These are phyloP conservation scores for Hypholoma sublateritium DNA, from an alignment of 768 basidiomycete genomes.

Conservation along the genomic window DNA sequence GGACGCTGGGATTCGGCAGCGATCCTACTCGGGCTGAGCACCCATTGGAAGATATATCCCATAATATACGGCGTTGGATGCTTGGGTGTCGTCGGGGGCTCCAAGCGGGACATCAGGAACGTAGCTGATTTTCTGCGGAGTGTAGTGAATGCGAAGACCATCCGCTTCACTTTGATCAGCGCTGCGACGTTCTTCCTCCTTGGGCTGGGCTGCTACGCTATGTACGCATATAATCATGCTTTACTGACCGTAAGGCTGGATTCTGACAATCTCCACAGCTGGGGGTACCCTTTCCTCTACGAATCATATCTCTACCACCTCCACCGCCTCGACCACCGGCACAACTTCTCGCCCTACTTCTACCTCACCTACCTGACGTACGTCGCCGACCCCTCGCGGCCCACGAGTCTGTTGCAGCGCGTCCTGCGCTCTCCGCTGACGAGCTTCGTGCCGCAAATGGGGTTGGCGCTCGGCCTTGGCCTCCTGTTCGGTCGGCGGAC, in stretches of 20 bases:
- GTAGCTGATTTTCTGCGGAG: slow-evolving; percentile 33
- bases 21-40: slow-evolving; percentile 72
- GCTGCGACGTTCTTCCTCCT: slow-evolving; percentile 66
- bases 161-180: slow-evolving; percentile 71
- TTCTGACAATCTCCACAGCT: slow-evolving; percentile 46
- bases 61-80: slow-evolving; percentile 86
- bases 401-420: slow-evolving; percentile 34
- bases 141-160: slow-evolving; percentile 47
- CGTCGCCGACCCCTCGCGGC: slow-evolving; percentile 16
- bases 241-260: background rate
- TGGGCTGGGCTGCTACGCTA: slow-evolving; percentile 63
- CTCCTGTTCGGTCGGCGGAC: slow-evolving; percentile 62
- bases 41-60: slow-evolving; percentile 98
- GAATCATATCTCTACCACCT: slow-evolving; percentile 95
- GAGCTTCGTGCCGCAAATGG: slow-evolving; percentile 84
- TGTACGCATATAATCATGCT: slow-evolving; percentile 29
- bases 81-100: slow-evolving; percentile 49
- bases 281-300: slow-evolving; percentile 90
- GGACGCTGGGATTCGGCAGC: slow-evolving; percentile 67
- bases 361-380: slow-evolving; percentile 92
- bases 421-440: slow-evolving; percentile 71
- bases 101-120: slow-evolving; percentile 9
- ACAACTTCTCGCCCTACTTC: slow-evolving; percentile 98
- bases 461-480: slow-evolving; percentile 68
- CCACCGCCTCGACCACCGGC: slow-evolving; percentile 90